Base-by-base conservation (phyloP, 495 filamentous ascomycete species). In the Xylaria scruposa region DNA sequence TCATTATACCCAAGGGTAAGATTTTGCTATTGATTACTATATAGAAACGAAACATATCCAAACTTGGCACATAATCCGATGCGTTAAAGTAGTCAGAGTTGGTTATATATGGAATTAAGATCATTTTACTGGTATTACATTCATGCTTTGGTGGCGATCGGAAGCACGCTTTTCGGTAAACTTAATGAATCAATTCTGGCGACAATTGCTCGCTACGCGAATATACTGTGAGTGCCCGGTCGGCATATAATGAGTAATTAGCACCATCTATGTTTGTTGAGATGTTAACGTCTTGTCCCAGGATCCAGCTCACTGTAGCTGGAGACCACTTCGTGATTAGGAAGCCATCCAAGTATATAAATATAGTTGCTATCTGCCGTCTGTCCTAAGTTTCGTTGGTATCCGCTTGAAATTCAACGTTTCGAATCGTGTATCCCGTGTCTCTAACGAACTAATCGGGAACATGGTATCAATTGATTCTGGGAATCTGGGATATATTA, bases 41-140 rank as follows among this genome's bases (percentile, higher is more conserved):
- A 26, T 24, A 36, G 36, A 67, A 54, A 67, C 47, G n/a, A 56
- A 56, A 67, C 47, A 44, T 40, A 40, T 29, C 12, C 46, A 33
- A 56, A 49, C 65, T 42, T 29, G 65, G 47, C 49, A 67, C 21
- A 42, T 42, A 36, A 67, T 56, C 29, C 36, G 47, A 54, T 40
- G 65, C 47, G 56, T 42, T 36, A n/a, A 29, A 44, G 63, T 29
- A 46, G 46, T 26, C 65, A 42, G 29, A 29, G 65, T 47, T 7
- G 29, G 44, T 21, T n/a, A 17, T n/a, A 60, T 54, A 53, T 67
- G 42, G 21, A 56, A 15, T 40, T 51, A 29, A 56, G 1, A 24
- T 38, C 26, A 54, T 29, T 31, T 31, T 19, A 8, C 29, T 38
- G 8, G 36, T 38, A 26, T 56, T 36, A 42, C 12, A 40, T 56